Conservation (phyloP, 2,329 filamentous ascomycete species). For the Lasiodiplodia sp. region DNA sequence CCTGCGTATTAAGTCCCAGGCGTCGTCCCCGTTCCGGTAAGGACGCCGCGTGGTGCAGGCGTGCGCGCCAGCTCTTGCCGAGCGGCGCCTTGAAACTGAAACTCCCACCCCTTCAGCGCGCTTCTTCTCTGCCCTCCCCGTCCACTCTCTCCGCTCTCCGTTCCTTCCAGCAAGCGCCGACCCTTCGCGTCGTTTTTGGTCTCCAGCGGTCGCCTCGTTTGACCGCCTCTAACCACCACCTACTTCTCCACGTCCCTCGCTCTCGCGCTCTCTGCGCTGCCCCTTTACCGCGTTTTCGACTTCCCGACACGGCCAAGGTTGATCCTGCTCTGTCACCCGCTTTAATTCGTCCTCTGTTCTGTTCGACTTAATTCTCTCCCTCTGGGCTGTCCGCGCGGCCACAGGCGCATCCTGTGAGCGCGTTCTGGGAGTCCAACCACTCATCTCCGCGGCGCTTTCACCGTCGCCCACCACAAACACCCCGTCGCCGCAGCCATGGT, state of each 20-base stretch:
- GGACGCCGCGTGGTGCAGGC: slow-evolving; percentile 26
- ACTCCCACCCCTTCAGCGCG: slow-evolving; percentile 27
- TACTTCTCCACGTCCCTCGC: slow-evolving; percentile 24
- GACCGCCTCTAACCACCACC: slow-evolving; percentile 10
- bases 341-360: slow-evolving; percentile 25
- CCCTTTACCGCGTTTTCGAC: slow-evolving; percentile 25
- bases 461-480: slow-evolving; percentile 17
- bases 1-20: slow-evolving; percentile 29
- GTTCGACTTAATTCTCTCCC: slow-evolving; percentile 17
- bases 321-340: slow-evolving; percentile 22
- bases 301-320: slow-evolving; percentile 22
- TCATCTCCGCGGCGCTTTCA: slow-evolving; percentile 26
- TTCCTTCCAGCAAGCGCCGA: slow-evolving; percentile 24
- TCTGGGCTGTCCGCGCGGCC: slow-evolving; percentile 14
- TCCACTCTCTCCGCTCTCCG: slow-evolving; percentile 25
- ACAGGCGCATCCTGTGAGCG: slow-evolving; percentile 26
- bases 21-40: slow-evolving; percentile 24
- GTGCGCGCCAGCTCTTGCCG: slow-evolving; percentile 27
- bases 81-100: slow-evolving; percentile 29
- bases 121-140: slow-evolving; percentile 25
- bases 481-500: slow-evolving; percentile 42
- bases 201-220: slow-evolving; percentile 23
- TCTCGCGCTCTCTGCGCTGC: slow-evolving; percentile 18
- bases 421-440: slow-evolving; percentile 16
- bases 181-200: neutral